Percentiles rank a stretch among this genome's conserved stretches.
These are phyloP conservation scores for Claviceps fusiformis DNA, from an alignment of 2,329 filamentous ascomycete species.

Conservation along the genomic window DNA sequence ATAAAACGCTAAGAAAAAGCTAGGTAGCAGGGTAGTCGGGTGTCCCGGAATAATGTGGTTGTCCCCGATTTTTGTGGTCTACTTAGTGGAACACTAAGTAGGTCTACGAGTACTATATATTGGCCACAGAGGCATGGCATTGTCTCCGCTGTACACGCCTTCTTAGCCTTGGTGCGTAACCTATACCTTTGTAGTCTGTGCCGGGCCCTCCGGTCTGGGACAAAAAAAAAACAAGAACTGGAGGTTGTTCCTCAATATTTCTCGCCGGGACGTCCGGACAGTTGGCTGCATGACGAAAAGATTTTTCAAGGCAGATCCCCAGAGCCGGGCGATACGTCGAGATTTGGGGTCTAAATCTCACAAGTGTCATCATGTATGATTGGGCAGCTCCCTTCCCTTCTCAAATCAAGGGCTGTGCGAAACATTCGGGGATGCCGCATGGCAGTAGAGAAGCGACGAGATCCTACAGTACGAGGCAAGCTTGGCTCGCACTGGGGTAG, in stretches of 20 bases:
- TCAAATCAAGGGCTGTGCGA: background rate
- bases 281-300: background rate
- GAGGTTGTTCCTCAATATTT: background rate
- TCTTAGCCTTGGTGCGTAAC: background rate
- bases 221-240: background rate
- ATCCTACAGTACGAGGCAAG: background rate
- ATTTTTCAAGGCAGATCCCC: background rate
- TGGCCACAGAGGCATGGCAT: too few species aligned
- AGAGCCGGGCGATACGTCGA: background rate
- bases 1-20: too few species aligned
- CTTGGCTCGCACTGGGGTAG: background rate
- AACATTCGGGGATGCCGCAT: background rate
- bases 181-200: background rate
- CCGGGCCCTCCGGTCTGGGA: background rate
- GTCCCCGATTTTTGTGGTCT: too few species aligned
- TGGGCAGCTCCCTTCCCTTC: background rate
- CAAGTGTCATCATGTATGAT: background rate
- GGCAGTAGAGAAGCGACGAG: background rate
- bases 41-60: too few species aligned
- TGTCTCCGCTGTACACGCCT: background rate
- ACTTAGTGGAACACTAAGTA: too few species aligned
- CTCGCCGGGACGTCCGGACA: background rate
- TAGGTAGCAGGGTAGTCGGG: too few species aligned
- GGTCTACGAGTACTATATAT: too few species aligned
- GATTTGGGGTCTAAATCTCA: background rate